phyloP scores from a whole-genome alignment of 2,329 filamentous ascomycete species.

The Sporothrix variecibatus region DNA sequence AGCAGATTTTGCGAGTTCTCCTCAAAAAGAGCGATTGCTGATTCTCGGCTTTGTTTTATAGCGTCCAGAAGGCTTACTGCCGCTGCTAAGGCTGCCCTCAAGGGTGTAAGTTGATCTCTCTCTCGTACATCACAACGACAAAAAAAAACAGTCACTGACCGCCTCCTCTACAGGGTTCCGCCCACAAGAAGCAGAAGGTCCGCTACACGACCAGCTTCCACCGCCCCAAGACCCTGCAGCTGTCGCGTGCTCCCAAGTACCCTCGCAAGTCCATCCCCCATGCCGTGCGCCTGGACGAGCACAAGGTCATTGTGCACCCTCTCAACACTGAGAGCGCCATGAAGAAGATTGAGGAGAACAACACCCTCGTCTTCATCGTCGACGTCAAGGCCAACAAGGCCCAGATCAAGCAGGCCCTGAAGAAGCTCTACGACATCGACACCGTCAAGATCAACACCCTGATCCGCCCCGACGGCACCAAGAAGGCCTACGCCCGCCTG shows the following conservation, averaged over 20 bases:
- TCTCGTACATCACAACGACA: too few species aligned
- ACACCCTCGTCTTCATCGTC: slow-evolving; percentile 98
- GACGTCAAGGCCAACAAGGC: slow-evolving; percentile 99
- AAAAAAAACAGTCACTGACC: not conserved
- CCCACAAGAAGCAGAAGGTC: slow-evolving; percentile 89
- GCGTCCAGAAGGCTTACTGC: slow-evolving; percentile 81
- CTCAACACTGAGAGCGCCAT: slow-evolving; percentile 99
- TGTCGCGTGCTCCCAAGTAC: slow-evolving; percentile 92
- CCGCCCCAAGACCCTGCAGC: slow-evolving; percentile 92
- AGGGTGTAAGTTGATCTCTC: slow-evolving; percentile 71
- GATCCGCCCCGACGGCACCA: slow-evolving; percentile 93
- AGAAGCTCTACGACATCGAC: slow-evolving; percentile 99
- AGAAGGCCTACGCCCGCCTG: slow-evolving; percentile 98
- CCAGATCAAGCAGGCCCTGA: slow-evolving; percentile 96
- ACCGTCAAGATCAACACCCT: slow-evolving; percentile 99
- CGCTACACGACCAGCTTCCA: slow-evolving; percentile 94
- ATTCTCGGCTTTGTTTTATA: slow-evolving; percentile 56
- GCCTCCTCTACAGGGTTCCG: slow-evolving; percentile 46
- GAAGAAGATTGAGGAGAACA: slow-evolving; percentile 99
- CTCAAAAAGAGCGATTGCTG: slow-evolving; percentile 68
- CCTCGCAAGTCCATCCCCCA: slow-evolving; percentile 92
- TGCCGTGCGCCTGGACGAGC: slow-evolving; percentile 88
- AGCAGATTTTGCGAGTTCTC: slow-evolving; percentile 80
- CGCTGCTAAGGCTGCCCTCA: slow-evolving; percentile 94
- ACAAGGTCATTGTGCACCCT: slow-evolving; percentile 97